Evolutionary conservation across 2,329 filamentous ascomycete genomes (phyloP).

Genomic region (Amauroascus niger): DNA sequence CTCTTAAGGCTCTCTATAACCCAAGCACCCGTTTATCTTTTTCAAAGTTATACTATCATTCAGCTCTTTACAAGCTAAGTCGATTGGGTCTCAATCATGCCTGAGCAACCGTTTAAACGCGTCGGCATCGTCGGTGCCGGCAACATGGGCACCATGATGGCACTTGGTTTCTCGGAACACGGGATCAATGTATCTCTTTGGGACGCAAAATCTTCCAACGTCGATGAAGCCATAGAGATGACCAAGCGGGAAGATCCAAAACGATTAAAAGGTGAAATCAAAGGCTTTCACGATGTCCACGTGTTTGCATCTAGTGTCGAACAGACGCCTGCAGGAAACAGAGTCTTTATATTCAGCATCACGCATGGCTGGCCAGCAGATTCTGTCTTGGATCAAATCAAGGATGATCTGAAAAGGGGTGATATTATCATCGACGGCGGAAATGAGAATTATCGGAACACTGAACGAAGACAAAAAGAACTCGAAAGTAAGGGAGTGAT

Average conservation of each 20-base stretch:
- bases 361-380: slow-evolving; percentile 34
- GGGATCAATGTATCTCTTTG: slow-evolving; percentile 34
- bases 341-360: slow-evolving; percentile 35
- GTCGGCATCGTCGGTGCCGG: slow-evolving; percentile 35
- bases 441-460: slow-evolving; percentile 58
- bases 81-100: slow-evolving; percentile 1
- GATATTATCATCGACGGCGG: slow-evolving; percentile 61
- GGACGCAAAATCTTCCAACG: slow-evolving; percentile 29
- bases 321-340: slow-evolving; percentile 23
- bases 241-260: slow-evolving; percentile 19
- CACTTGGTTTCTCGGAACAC: slow-evolving; percentile 33
- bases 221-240: slow-evolving; percentile 26
- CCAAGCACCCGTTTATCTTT: neutral
- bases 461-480: slow-evolving; percentile 52
- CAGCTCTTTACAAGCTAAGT: no score
- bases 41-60: neutral
- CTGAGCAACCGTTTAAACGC: slow-evolving; percentile 25
- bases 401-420: slow-evolving; percentile 45
- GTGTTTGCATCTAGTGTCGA: slow-evolving; percentile 29
- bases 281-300: slow-evolving; percentile 29
- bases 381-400: slow-evolving; percentile 32
- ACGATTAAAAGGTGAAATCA: slow-evolving; percentile 25
- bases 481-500: slow-evolving; percentile 49
- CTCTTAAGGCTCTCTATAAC: neutral
- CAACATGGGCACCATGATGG: slow-evolving; percentile 38